These are phyloP conservation scores for Crithidia sp. DNA, from an alignment of 208 protist genomes.

Conservation along the genomic window DNA sequence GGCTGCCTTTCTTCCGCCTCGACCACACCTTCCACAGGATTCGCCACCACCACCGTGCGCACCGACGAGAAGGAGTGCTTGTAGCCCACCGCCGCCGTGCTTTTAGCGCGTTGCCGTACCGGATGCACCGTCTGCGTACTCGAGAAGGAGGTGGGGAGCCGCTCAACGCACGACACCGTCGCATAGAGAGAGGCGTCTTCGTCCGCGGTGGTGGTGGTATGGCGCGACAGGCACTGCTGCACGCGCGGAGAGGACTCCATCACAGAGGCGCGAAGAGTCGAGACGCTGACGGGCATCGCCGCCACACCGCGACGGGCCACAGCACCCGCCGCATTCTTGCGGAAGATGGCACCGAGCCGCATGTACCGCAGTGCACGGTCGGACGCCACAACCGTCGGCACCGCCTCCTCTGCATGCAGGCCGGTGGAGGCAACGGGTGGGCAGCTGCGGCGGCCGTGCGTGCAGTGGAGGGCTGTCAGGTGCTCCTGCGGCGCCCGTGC, in stretches of 20 bases:
- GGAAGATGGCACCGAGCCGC: no score
- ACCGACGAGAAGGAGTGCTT: neutral
- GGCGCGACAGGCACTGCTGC: neutral
- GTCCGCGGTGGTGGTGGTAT: neutral
- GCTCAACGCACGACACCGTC: neutral
- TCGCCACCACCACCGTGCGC: neutral
- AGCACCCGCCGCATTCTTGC: neutral
- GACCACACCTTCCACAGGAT: neutral
- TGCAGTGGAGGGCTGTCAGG: no score
- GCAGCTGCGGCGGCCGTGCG: no score
- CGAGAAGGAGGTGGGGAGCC: neutral
- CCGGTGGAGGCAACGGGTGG: no score
- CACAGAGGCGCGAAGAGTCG: neutral
- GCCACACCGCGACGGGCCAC: neutral
- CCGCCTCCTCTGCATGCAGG: neutral
- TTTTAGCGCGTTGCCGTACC: neutral
- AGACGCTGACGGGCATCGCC: neutral
- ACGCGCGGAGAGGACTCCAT: neutral
- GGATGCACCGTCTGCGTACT: neutral
- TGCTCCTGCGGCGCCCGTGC: no score
- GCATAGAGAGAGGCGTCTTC: neutral
- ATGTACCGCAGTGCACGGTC: neutral
- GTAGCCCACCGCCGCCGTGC: no score
- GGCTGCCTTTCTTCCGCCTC: neutral
- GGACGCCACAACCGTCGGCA: conserved; percentile 3